These are phyloP conservation scores for Begonia masoniana DNA, from an alignment of 306 rosid species.

Conservation along the genomic window DNA sequence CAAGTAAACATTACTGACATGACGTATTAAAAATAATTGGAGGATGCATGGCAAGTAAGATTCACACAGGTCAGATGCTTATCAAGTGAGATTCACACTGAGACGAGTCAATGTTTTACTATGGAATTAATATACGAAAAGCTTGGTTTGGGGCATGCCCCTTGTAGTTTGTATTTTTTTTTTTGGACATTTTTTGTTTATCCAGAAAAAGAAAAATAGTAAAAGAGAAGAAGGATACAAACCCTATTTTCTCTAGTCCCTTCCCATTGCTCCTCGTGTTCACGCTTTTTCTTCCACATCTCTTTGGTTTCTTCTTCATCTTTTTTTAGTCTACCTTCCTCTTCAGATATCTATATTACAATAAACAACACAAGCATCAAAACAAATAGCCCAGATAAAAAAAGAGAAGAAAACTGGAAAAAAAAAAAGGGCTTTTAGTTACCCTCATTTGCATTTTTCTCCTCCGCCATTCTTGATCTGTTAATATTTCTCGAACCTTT, in stretches of 20 bases:
- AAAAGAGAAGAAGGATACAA: conserved; percentile 23
- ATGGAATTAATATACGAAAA: no score
- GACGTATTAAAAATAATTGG: no score
- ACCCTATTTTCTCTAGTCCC: conserved; percentile 96
- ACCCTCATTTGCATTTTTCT: conserved; percentile 99
- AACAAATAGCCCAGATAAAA: background rate
- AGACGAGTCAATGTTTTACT: no score
- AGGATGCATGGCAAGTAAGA: no score
- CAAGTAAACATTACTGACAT: no score
- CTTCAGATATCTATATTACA: conserved; percentile 76
- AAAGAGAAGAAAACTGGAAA: conserved; percentile 1
- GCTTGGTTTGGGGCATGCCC: background rate
- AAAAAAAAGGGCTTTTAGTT: conserved; percentile 14
- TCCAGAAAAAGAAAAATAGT: no score
- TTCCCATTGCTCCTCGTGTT: conserved; percentile 98
- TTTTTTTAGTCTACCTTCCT: conserved; percentile 94
- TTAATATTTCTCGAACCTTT: conserved; percentile 86
- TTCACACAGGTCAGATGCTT: no score
- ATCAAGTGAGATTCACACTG: no score
- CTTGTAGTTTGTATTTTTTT: no score
- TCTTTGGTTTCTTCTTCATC: conserved; percentile 94
- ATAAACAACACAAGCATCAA: background rate
- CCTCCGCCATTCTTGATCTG: conserved; percentile 99
- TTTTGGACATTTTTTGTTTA: no score
- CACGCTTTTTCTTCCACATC: conserved; percentile 98